A percentile compares a stretch with the other conserved stretches of the same genome.
phyloP scores from a whole-genome alignment of 2,329 filamentous ascomycete genomes.

The Alternaria triticina region DNA sequence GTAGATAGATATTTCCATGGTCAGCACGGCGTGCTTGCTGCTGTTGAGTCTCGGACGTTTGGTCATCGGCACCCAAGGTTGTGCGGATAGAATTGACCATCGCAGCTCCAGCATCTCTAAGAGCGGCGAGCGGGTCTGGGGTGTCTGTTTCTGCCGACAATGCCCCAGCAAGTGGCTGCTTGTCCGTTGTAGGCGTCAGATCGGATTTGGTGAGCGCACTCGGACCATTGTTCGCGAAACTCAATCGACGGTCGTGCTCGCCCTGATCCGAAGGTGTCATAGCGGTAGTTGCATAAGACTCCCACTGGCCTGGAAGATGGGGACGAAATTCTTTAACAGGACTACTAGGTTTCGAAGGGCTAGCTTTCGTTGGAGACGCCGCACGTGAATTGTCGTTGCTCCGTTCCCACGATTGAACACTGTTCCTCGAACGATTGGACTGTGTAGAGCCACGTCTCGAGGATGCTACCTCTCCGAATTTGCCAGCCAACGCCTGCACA shows the following conservation, averaged over 20 bases:
- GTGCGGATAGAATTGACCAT: constrained; percentile 55
- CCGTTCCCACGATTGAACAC: constrained; percentile 49
- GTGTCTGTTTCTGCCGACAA: constrained; percentile 22
- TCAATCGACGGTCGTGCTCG: constrained; percentile 38
- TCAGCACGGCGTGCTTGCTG: constrained; percentile 3
- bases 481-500: constrained; percentile 59
- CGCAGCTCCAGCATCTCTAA: constrained; percentile 56
- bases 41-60: constrained; percentile 21
- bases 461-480: constrained; percentile 54
- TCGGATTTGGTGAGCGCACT: constrained; percentile 38
- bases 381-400: constrained; percentile 47
- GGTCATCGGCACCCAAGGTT: constrained; percentile 41
- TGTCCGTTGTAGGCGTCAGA: constrained; percentile 46
- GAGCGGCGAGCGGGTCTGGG: constrained; percentile 50
- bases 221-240: constrained; percentile 9
- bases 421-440: constrained; percentile 51
- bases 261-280: constrained; percentile 41
- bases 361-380: constrained; percentile 38
- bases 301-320: constrained; percentile 61
- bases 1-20: constrained; percentile 45
- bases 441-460: constrained; percentile 56
- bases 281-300: constrained; percentile 55
- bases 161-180: constrained; percentile 33
- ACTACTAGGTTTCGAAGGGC: constrained; percentile 45
- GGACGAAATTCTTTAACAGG: constrained; percentile 54